phyloP scores from a whole-genome alignment of 139 green algal species.

The Closterium sp. region DNA sequence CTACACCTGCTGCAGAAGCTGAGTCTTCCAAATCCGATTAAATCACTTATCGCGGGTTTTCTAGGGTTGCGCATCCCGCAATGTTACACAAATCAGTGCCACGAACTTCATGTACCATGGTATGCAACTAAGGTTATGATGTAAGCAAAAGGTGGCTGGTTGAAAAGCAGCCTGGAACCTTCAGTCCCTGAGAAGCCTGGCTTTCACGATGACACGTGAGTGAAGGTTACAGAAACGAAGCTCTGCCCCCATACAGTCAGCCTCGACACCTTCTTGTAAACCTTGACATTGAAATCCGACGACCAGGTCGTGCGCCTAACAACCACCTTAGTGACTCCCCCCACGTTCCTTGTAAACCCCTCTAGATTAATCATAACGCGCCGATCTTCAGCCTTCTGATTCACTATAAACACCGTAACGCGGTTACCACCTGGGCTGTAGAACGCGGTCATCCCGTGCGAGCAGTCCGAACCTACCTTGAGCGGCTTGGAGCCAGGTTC shows the following conservation, averaged over 20 bases:
- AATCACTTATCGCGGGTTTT: too few relatives aligned
- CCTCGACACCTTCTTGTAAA: not conserved
- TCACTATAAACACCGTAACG: not conserved
- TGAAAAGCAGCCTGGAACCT: too few relatives aligned
- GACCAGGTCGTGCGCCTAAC: slow-evolving; percentile 4
- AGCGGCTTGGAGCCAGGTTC: not conserved
- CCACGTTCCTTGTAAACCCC: not conserved
- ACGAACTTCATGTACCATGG: too few relatives aligned
- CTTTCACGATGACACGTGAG: not conserved
- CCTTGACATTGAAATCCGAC: slow-evolving; percentile 9
- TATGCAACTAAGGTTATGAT: too few relatives aligned
- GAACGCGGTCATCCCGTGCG: not conserved
- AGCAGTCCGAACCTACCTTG: not conserved
- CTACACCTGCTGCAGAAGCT: not conserved
- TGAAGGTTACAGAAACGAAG: not conserved
- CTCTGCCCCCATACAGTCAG: not conserved
- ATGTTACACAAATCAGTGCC: too few relatives aligned
- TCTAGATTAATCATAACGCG: not conserved
- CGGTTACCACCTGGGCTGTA: not conserved
- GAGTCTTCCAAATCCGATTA: not conserved
- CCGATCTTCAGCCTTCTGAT: not conserved
- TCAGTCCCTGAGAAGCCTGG: too few relatives aligned
- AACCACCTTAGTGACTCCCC: not conserved
- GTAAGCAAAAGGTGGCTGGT: too few relatives aligned
- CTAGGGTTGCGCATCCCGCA: too few relatives aligned